phyloP scores from a whole-genome alignment of 1,139 yeast genomes.

The Suhomyces terraborum region DNA sequence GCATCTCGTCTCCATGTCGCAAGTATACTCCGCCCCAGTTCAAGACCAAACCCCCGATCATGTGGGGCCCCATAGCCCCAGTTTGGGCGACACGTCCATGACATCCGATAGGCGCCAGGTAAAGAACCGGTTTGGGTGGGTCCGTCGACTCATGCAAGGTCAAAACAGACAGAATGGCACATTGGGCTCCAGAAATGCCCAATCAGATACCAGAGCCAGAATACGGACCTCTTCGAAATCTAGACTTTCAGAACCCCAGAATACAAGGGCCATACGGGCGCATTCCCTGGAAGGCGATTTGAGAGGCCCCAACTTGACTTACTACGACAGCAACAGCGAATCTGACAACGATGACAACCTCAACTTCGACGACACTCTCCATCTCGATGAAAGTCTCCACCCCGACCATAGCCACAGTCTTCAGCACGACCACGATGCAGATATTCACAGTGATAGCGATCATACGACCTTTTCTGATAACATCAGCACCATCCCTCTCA shows the following conservation, averaged over 20 bases:
- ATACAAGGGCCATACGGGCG: neutral
- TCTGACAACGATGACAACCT: conserved; percentile 8
- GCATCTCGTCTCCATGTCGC: conserved; percentile 4
- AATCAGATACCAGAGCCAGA: neutral
- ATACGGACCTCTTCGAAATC: neutral
- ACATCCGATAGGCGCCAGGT: conserved; percentile 18
- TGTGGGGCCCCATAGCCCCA: conserved; percentile 2
- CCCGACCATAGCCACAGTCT: neutral
- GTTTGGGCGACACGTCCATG: neutral
- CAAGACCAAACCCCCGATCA: neutral
- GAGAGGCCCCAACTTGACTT: neutral
- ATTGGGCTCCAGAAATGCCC: neutral
- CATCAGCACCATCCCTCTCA: conserved; percentile 54
- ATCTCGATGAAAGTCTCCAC: no score
- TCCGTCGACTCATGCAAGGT: conserved; percentile 48
- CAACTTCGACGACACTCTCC: no score
- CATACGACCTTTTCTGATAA: conserved; percentile 33
- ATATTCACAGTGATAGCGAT: conserved; percentile 20
- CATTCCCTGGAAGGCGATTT: neutral
- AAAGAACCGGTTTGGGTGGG: conserved; percentile 49
- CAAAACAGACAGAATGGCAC: conserved; percentile 28
- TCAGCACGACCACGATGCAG: neutral
- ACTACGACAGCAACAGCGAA: conserved; percentile 6
- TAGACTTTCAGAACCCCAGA: neutral
- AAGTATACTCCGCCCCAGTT: conserved; percentile 2